Base-by-base conservation (phyloP, 2,329 filamentous ascomycete species). In the Xylariaceae sp. region DNA sequence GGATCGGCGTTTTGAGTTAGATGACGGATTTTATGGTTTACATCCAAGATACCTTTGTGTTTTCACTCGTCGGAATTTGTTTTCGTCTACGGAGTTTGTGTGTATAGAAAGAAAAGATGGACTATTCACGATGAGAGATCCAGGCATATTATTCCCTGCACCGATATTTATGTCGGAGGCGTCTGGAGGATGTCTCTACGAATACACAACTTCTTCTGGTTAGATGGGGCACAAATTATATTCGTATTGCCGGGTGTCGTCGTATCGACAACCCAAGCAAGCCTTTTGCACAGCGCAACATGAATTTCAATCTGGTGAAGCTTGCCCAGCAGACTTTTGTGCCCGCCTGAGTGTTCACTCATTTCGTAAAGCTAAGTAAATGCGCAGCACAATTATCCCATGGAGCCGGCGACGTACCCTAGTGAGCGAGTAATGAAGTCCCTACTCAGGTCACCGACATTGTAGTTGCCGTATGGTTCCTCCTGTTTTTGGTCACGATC, bases 11-110 rank as follows among this genome's bases (percentile, higher is more conserved):
- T 62, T 53, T 46, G 38, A 48, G 12, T 38, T 48, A 42, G 45
- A 56, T 53, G 44, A 55, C 38, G 38, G 48, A 48, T 44, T 46
- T 22, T 44, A 45, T 36, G 11, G 42, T 51, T 52, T 44, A 53
- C 43, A 49, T 55, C 58, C 42, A 53, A 60, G 61, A 63, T 63
- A 63, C 59, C 61, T 63, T 49, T 52, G 46, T 57, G 53, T 50
- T 50, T 55, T 58, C 51, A 52, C n/a, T 47, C 47, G 38, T 51
- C 10, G 33, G 27, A 39, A 12, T 7, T 22, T 27, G 11, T 18
- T 3, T 35, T n/a, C 11, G 3, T 19, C 15, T 9, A 32, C 40
- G 14, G 5, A 17, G 30, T 18, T 19, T 35, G 17, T 44, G 43
- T 31, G 36, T 50, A 44, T 44, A 47, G 31, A 52, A 42, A 7